A percentile compares a stretch with the other conserved stretches of the same genome.
Evolutionary conservation across 257 asterid species (phyloP).

Genomic region (Gynochthodes officinalis): DNA sequence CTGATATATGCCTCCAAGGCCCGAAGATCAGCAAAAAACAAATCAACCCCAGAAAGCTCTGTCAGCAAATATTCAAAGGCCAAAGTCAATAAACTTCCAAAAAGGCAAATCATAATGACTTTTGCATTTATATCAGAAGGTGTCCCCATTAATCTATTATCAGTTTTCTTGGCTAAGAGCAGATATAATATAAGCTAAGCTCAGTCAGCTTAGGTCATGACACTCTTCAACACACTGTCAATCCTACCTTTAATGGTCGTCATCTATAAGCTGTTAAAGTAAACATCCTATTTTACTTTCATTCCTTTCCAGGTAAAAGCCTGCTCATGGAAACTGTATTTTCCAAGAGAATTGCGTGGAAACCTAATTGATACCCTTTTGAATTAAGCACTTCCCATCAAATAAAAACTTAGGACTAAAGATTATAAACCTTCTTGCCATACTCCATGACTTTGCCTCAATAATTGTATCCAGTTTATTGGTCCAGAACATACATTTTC

Average conservation of each 20-base stretch:
- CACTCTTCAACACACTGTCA: not conserved
- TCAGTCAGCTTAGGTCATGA: not conserved
- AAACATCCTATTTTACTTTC: not conserved
- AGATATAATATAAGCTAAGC: not conserved
- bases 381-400: not conserved
- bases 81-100: constrained; percentile 14
- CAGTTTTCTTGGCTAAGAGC: not conserved
- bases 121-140: not conserved
- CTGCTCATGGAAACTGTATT: not conserved
- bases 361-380: too few species aligned
- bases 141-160: not conserved
- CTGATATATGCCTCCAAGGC: constrained; percentile 74
- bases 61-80: constrained; percentile 24
- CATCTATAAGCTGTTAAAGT: not conserved
- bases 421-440: not conserved
- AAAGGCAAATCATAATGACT: not conserved
- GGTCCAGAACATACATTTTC: not conserved
- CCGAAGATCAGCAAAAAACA: constrained; percentile 75
- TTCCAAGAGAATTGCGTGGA: not conserved
- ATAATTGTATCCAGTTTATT: not conserved
- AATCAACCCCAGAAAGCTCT: constrained; percentile 83
- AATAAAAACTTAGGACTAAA: constrained; percentile 1
- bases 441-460: not conserved
- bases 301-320: not conserved
- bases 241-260: not conserved